Percentiles rank a stretch among this genome's conserved stretches.
These are phyloP conservation scores for Saccharum officinarum DNA, from an alignment of 176 grass and related monocot species.

Conservation along the genomic window DNA sequence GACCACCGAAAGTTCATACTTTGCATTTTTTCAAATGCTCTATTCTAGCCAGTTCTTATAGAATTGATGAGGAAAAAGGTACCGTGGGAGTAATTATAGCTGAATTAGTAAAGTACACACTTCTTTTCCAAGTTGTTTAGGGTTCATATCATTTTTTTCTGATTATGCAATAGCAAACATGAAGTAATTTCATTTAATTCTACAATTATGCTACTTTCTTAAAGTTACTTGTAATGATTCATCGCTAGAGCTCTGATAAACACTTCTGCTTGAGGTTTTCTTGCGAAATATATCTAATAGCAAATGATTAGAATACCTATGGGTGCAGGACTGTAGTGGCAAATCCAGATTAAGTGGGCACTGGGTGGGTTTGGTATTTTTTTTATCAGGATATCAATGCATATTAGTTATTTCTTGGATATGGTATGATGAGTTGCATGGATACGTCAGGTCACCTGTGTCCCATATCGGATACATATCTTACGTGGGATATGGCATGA, in stretches of 20 bases:
- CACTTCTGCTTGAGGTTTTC: conserved; percentile 7
- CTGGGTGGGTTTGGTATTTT: conserved; percentile 10
- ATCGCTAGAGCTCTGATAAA: not conserved
- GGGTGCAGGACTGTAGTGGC: not conserved
- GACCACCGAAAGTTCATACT: conserved; percentile 23
- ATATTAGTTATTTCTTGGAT: not conserved
- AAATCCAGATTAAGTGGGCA: not conserved
- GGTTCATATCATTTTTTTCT: no score
- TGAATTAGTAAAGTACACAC: no score
- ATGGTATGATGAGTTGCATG: not conserved
- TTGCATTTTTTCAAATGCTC: conserved; percentile 10
- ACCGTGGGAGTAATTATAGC: no score
- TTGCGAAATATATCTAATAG: not conserved
- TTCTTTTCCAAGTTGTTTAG: no score
- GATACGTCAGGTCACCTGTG: not conserved
- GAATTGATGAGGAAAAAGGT: no score
- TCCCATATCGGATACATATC: no score
- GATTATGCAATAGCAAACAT: no score
- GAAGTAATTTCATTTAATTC: not conserved
- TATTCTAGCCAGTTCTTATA: not conserved
- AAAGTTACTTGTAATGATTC: not conserved
- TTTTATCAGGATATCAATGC: not conserved
- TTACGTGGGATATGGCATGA: not conserved
- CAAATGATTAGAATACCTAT: not conserved
- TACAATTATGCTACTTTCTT: not conserved